Evolutionary conservation across 2,329 filamentous ascomycete species (phyloP).

Genomic region (Aspergillus quadrilineatus): DNA sequence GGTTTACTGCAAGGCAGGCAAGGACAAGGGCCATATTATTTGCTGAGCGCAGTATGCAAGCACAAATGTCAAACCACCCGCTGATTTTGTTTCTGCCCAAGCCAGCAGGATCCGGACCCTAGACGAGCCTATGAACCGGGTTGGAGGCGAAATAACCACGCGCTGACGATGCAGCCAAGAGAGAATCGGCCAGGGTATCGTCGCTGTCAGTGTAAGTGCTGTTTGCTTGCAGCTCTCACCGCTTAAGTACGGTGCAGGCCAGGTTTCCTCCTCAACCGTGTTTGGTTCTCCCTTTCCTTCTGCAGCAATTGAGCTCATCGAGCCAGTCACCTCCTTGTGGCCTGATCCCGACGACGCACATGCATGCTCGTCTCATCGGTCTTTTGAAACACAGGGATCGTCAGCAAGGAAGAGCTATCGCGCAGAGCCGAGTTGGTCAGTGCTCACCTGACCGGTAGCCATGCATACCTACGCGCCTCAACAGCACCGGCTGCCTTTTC

Average conservation of each 20-base stretch:
- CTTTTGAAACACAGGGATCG: slow-evolving; percentile 9
- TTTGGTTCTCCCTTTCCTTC: neutral
- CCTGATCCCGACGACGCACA: slow-evolving; percentile 6
- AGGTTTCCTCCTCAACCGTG: neutral
- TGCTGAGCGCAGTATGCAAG: slow-evolving; percentile 13
- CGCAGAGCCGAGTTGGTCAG: slow-evolving; percentile 6
- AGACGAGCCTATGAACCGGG: slow-evolving; percentile 14
- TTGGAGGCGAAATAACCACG: slow-evolving; percentile 16
- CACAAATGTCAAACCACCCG: slow-evolving; percentile 10
- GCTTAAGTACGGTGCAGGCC: slow-evolving; percentile 14
- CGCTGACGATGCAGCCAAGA: slow-evolving; percentile 16
- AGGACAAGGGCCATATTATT: slow-evolving; percentile 19
- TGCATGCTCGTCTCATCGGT: slow-evolving; percentile 3
- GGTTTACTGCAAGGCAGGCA: slow-evolving; percentile 22
- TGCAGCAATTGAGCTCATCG: slow-evolving; percentile 1
- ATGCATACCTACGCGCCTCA: slow-evolving; percentile 14
- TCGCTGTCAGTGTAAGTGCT: neutral
- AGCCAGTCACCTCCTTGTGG: slow-evolving; percentile 6
- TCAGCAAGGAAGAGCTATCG: slow-evolving; percentile 1
- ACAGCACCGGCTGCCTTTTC: slow-evolving; percentile 16
- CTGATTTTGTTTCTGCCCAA: slow-evolving; percentile 27
- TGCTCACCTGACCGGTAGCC: slow-evolving; percentile 23
- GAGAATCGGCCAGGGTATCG: slow-evolving; percentile 16
- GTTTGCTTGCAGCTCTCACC: slow-evolving; percentile 13
- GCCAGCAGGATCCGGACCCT: slow-evolving; percentile 12